Base-by-base conservation (phyloP, 371 early-diverging fungal genomes). In the Mucor sp. region DNA sequence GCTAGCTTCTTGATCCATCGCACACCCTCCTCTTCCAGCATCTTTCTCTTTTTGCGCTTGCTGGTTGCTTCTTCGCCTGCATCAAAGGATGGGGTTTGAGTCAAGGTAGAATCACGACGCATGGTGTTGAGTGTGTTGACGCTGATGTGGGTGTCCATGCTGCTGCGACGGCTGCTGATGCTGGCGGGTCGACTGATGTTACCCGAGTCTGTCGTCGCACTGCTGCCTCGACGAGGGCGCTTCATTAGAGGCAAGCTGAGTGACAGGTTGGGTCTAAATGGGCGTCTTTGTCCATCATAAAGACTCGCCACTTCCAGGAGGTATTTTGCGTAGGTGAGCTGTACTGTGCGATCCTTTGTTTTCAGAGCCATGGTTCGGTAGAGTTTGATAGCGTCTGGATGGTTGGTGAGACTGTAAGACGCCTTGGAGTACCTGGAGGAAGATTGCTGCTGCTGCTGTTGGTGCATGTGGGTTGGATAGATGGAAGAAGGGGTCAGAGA, bases 301-400 rank as follows among this genome's bases (percentile, higher is more conserved):
- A 81, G 58, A 4, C 59, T 63, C 4, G 81, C 74, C 47, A 88
- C 82, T 65, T 90, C 88, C 12, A 93, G 74, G 19, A 93, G 74
- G 61, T 91, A 92, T 65, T 91, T 91, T 25, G 94, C 96, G 80
- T 94, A 96, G 35, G 90, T 90, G 4, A 96, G 80, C 78, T 94
- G 95, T 15, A 91, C 87, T 0, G 68, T 82, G 0, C 92, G 94
- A 72, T 96, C 96, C 27, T 85, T 84, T 58, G 88, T 90, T 50
- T 85, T 87, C 65, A 88, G 87, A 0, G 94, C 94, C 64, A 90
- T 88, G 25, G 85, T 85, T n/a, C 92, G 82, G 63, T 92, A 92
- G 53, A 85, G 76, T 66, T 87, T 84, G 56, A 90, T 72, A 6
- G 87, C 88, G 33, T 81, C 81, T 27, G 81, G 84, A 30, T 86